A percentile compares a stretch with the other conserved stretches of the same genome.
Conservation (phyloP, 306 rosid genomes). For the barrel medic (Medicago truncatula) region MtrunA17r5.0-ANR NC_053046.1:39775501-39776000, state of each 20-base stretch:
- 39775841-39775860: neutral
- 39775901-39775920: too few species aligned
- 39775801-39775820: slow-evolving; percentile 35
- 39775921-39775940: too few species aligned
- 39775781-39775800: slow-evolving; percentile 55
- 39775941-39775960: too few species aligned
- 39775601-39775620: slow-evolving; percentile 88
- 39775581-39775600: slow-evolving; percentile 91
- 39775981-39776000: too few species aligned
- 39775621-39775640: slow-evolving; percentile 77
- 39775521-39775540: slow-evolving; percentile 90
- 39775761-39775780: slow-evolving; percentile 70
- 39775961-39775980: too few species aligned
- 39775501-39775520: slow-evolving; percentile 98
- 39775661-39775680: slow-evolving; percentile 89
- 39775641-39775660: slow-evolving; percentile 83
- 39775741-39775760: slow-evolving; percentile 78
- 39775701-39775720: slow-evolving; percentile 82
- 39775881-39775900: too few species aligned
- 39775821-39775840: neutral
- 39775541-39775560: slow-evolving; percentile 96
- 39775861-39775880: neutral
- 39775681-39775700: slow-evolving; percentile 80
- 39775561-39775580: slow-evolving; percentile 90
- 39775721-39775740: slow-evolving; percentile 76